Conservation (phyloP, 2,329 filamentous ascomycete species). For the Tolypocladium amazonense region DNA sequence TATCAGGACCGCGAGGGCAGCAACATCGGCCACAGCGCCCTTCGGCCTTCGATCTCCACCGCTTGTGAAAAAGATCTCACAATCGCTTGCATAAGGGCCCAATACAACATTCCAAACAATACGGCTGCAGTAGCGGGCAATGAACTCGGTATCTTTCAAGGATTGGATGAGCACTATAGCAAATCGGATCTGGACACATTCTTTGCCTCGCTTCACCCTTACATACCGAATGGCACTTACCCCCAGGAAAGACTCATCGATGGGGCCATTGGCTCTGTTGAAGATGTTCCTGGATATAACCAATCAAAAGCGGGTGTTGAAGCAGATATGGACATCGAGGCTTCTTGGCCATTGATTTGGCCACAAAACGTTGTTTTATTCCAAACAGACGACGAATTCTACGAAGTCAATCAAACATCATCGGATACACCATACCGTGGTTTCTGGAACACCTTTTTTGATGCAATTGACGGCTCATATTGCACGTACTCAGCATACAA, state of each 20-base stretch:
- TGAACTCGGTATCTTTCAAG: not conserved
- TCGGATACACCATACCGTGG: conserved; percentile 15
- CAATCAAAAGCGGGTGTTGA: not conserved
- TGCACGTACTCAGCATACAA: conserved; percentile 39
- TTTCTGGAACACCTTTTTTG: conserved; percentile 34
- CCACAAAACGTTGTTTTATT: conserved; percentile 36
- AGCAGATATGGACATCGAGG: not conserved
- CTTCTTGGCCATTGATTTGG: conserved; percentile 27
- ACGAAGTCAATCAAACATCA: conserved; percentile 29
- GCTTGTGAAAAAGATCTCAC: not conserved
- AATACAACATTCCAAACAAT: not conserved
- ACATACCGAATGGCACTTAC: not conserved
- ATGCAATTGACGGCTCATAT: conserved; percentile 42
- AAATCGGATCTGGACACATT: not conserved
- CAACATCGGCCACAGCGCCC: no score
- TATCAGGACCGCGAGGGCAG: not conserved
- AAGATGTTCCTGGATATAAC: not conserved
- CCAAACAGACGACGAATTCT: conserved; percentile 4
- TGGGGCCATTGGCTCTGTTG: not conserved
- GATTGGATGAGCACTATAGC: not conserved
- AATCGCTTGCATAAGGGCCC: not conserved
- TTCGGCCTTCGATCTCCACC: not conserved
- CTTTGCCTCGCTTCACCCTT: not conserved
- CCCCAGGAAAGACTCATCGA: not conserved
- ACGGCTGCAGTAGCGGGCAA: not conserved